phyloP scores from a whole-genome alignment of 768 basidiomycete species.

The Psilocybe azurescens region DNA sequence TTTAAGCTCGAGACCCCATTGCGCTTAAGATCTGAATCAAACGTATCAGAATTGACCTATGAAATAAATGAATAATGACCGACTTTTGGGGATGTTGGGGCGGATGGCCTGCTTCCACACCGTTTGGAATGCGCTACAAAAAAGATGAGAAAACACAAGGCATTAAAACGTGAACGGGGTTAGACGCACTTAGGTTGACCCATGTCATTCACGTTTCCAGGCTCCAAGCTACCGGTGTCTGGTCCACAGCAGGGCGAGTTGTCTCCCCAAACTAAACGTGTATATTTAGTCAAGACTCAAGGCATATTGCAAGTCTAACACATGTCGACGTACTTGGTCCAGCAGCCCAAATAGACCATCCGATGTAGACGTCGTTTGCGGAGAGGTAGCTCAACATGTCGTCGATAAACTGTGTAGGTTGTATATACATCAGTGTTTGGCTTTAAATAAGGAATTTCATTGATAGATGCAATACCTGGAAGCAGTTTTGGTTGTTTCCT shows the following conservation, averaged over 20 bases:
- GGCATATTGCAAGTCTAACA: background rate
- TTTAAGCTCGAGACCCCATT: constrained; percentile 23
- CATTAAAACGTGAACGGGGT: background rate
- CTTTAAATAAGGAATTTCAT: background rate
- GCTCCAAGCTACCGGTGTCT: constrained; percentile 49
- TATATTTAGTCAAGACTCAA: background rate
- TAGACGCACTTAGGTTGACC: constrained; percentile 41
- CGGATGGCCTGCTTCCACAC: constrained; percentile 42
- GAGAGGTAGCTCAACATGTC: constrained; percentile 46
- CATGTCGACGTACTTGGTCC: constrained; percentile 41
- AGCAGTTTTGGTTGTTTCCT: constrained; percentile 47
- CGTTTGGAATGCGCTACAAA: constrained; percentile 38
- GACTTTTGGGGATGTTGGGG: constrained; percentile 41
- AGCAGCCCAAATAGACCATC: constrained; percentile 54
- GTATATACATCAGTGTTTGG: background rate
- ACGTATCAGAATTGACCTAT: background rate
- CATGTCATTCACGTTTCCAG: constrained; percentile 40
- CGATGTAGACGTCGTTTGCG: constrained; percentile 50
- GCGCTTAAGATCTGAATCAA: constrained; percentile 22
- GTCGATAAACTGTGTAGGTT: constrained; percentile 33
- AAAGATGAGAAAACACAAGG: background rate
- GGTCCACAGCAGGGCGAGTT: constrained; percentile 47
- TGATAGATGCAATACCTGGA: constrained; percentile 25
- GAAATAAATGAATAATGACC: background rate
- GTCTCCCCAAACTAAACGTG: constrained; percentile 46